phyloP scores from a whole-genome alignment of 176 grass and related monocot species.

The Carex pumila region DNA sequence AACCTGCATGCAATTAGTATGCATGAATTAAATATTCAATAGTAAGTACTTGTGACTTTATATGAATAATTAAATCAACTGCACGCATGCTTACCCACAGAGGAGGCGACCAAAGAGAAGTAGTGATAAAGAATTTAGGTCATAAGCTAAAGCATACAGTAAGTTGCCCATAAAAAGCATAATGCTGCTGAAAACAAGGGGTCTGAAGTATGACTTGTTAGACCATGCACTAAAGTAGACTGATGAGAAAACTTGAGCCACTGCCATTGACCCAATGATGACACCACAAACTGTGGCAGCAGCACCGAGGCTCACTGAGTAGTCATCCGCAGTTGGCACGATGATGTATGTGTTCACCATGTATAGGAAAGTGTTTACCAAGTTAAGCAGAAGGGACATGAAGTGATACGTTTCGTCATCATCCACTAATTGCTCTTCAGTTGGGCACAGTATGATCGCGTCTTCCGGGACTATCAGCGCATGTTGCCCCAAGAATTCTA shows the following conservation, averaged over 20 bases:
- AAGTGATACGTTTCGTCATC: constrained; percentile 72
- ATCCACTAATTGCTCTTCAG: constrained; percentile 40
- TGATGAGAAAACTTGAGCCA: constrained; percentile 98
- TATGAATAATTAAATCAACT: neutral
- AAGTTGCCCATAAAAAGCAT: constrained; percentile 71
- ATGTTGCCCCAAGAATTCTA: constrained; percentile 76
- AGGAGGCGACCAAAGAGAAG: constrained; percentile 70
- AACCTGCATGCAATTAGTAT: constrained; percentile 33
- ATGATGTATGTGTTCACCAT: constrained; percentile 99
- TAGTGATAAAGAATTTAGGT: constrained; percentile 59
- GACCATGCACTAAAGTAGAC: constrained; percentile 98
- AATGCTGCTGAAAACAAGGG: constrained; percentile 87
- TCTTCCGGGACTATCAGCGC: constrained; percentile 62
- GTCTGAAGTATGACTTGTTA: constrained; percentile 84
- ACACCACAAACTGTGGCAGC: constrained; percentile 93
- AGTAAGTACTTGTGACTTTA: neutral
- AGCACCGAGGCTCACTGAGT: constrained; percentile 86
- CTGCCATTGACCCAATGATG: constrained; percentile 92
- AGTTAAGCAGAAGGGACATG: constrained; percentile 64
- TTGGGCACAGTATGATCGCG: constrained; percentile 21
- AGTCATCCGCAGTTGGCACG: constrained; percentile 88
- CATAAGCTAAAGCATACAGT: constrained; percentile 80
- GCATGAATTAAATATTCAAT: neutral
- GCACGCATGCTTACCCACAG: constrained; percentile 49
- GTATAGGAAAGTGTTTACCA: constrained; percentile 78